Conservation (phyloP, 2,329 filamentous ascomycete genomes). For the Alternaria triticimaculans region DNA sequence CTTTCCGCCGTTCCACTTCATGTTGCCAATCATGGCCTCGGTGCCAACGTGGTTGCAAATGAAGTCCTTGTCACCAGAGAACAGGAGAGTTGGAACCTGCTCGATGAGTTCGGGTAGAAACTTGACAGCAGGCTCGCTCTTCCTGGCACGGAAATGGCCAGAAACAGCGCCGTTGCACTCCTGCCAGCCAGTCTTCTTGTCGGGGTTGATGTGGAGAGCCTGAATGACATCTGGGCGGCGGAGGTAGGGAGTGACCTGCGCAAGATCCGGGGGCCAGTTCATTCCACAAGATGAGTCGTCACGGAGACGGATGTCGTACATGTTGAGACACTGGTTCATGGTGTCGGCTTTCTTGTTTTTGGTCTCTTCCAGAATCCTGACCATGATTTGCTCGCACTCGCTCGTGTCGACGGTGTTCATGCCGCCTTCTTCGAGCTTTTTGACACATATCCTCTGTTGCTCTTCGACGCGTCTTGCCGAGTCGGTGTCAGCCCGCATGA, state of each 20-base stretch:
- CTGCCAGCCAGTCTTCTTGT: conserved; percentile 86
- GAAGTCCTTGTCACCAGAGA: conserved; percentile 90
- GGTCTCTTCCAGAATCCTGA: conserved; percentile 73
- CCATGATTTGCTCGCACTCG: conserved; percentile 79
- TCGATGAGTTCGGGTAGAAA: conserved; percentile 80
- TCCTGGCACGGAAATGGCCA: conserved; percentile 69
- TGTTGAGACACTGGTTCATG: conserved; percentile 76
- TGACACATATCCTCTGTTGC: conserved; percentile 72
- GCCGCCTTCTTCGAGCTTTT: conserved; percentile 64
- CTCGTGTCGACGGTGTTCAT: conserved; percentile 69
- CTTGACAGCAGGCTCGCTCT: conserved; percentile 75
- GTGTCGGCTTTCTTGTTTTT: conserved; percentile 60
- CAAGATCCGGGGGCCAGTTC: conserved; percentile 95
- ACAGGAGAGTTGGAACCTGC: conserved; percentile 80
- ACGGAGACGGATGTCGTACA: conserved; percentile 92
- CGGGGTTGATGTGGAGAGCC: conserved; percentile 81
- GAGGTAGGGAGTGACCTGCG: conserved; percentile 80
- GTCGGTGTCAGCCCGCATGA: conserved; percentile 73
- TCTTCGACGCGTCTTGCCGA: conserved; percentile 70
- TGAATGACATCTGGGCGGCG: conserved; percentile 77
- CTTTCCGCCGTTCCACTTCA: conserved; percentile 89
- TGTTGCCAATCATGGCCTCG: conserved; percentile 85
- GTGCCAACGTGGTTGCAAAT: conserved; percentile 98
- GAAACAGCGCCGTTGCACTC: conserved; percentile 87
- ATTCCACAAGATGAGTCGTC: conserved; percentile 89